Evolutionary conservation across 805 yeast species (phyloP).

Genomic region (Cyberlindnera misumaiensis): DNA sequence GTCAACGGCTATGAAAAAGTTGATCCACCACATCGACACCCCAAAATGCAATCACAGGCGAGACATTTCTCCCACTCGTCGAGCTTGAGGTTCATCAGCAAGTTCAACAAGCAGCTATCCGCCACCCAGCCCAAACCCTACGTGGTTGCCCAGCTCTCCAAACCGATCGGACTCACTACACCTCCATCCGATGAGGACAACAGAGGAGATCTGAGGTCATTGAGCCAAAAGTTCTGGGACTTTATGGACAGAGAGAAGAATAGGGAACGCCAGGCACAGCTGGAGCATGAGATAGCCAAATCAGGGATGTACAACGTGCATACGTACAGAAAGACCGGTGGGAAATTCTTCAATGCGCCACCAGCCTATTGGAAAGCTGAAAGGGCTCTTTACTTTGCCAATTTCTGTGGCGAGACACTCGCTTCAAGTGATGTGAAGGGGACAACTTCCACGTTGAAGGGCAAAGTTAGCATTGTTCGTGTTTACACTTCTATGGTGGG

Average conservation of each 20-base stretch:
- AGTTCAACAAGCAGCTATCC: slow-evolving; percentile 28
- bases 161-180: slow-evolving; percentile 39
- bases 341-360: slow-evolving; percentile 82
- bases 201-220: slow-evolving; percentile 32
- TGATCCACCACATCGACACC: too few species aligned
- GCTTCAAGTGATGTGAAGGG: slow-evolving; percentile 23
- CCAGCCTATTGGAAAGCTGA: slow-evolving; percentile 68
- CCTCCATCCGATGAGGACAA: slow-evolving; percentile 35
- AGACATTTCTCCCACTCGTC: slow-evolving; percentile 10
- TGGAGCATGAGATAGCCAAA: slow-evolving; percentile 58
- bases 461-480: slow-evolving; percentile 57
- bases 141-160: slow-evolving; percentile 28
- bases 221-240: slow-evolving; percentile 36
- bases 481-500: slow-evolving; percentile 66
- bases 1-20: too few species aligned
- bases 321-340: slow-evolving; percentile 64
- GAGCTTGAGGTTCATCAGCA: slow-evolving; percentile 20
- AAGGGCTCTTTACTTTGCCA: slow-evolving; percentile 77
- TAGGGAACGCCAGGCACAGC: slow-evolving; percentile 39
- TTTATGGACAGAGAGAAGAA: slow-evolving; percentile 44
- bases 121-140: slow-evolving; percentile 32
- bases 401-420: slow-evolving; percentile 54
- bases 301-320: slow-evolving; percentile 64
- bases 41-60: too few species aligned
- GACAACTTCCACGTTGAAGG: slow-evolving; percentile 34